Evolutionary conservation across 495 filamentous ascomycete genomes (phyloP), one percentile per base, ranked within the genome.

Genomic region (Ascobolus immersus): DNA sequence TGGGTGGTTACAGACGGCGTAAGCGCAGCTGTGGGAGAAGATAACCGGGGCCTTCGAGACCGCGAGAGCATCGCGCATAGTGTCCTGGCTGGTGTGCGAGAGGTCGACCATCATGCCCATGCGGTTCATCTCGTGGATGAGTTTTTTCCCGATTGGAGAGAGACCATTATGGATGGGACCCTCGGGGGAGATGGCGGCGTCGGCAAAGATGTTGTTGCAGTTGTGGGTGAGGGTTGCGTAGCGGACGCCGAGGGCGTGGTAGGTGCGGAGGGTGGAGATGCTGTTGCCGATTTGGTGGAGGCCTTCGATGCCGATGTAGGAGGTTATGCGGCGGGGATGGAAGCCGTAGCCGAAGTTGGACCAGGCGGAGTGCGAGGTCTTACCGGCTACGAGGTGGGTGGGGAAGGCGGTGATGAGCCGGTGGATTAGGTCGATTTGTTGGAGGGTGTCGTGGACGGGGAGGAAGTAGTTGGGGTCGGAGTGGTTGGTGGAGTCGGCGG

Each of bases 211-310:
- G 52, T 93, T 96, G 49, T 82, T 76, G 56, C 86, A 96, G 55
- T 90, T 90, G 54, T 89, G 81, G 2, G 77, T 90, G 9, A 96
- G 54, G 0, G 84, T 93, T 5, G 74, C 72, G 42, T 93, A 93
- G 26, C 77, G 71, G 5, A 90, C 82, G n/a, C 84, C 86, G 9
- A 86, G 57, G 2, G 59, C 57, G 48, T 82, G 55, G 49, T 68
- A 89, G 5, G 64, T 58, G 3, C 86, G 70, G 13, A 93, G 59
- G 33, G 71, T 76, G 13, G 78, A 62, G 7, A 73, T 52, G 1
- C 71, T 76, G 57, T 92, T 91, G 24, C 79, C 84, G 37, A 96
- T 89, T 42, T 91, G 82, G 49, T 96, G 86, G 1, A 96, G 65
- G 3, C 86, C 86, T 54, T 96, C 86, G 17, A 93, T 76, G 10